Evolutionary conservation across 768 basidiomycete genomes (phyloP).

Genomic region (Daedalea quercina): DNA sequence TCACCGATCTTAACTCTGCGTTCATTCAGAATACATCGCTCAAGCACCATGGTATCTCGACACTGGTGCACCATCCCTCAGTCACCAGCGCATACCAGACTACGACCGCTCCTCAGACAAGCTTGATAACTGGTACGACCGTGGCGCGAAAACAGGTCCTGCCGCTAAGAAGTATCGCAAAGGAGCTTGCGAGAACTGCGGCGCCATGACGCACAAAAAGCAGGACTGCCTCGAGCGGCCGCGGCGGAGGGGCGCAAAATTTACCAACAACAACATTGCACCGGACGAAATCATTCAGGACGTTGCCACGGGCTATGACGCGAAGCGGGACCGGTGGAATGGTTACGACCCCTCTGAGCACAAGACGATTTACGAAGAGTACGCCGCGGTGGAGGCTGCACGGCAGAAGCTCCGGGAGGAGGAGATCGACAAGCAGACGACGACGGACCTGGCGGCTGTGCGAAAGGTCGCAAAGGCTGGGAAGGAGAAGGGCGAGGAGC

Average conservation of each 20-base stretch:
- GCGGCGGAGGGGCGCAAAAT: constrained; percentile 93
- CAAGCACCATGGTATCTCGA: constrained; percentile 99
- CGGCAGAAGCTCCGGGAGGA: constrained; percentile 90
- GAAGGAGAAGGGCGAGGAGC: constrained; percentile 60
- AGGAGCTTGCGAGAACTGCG: constrained; percentile 98
- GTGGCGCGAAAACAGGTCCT: constrained; percentile 77
- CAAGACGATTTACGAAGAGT: constrained; percentile 85
- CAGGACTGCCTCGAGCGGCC: constrained; percentile 95
- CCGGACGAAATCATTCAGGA: constrained; percentile 89
- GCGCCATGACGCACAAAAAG: constrained; percentile 89
- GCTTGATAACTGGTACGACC: constrained; percentile 88
- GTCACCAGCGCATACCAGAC: constrained; percentile 80
- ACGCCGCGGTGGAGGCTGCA: constrained; percentile 86
- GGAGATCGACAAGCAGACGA: constrained; percentile 96
- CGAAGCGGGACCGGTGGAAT: constrained; percentile 97
- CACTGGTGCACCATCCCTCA: constrained; percentile 87
- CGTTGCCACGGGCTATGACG: constrained; percentile 72
- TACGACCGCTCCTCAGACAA: constrained; percentile 57
- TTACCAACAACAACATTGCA: constrained; percentile 81
- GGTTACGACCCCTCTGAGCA: constrained; percentile 92
- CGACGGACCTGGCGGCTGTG: constrained; percentile 84
- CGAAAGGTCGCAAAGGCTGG: constrained; percentile 93
- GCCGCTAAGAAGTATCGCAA: constrained; percentile 96
- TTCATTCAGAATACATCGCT: constrained; percentile 81
- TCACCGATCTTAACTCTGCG: neutral